Evolutionary conservation across 495 filamentous ascomycete species (phyloP), one percentile per base, ranked within the genome.

Genomic region (Penicillium subrubescens): DNA sequence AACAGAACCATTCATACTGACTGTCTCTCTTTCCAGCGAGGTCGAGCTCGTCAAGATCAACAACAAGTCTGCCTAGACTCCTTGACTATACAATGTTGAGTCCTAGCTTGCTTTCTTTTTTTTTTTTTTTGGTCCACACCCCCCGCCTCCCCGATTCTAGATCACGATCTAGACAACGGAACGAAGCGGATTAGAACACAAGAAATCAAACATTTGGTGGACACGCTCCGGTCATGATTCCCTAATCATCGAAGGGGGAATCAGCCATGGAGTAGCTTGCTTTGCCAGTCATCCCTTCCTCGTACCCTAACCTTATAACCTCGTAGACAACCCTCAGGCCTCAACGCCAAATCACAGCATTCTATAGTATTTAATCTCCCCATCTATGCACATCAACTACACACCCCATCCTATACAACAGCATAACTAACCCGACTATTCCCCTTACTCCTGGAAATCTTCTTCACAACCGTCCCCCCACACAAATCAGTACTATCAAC

Each of bases 401-500:
- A n/a, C n/a, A n/a, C 14, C 14, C n/a, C n/a, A 19, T 21, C 21
- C 50, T 62, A 69, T 43, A 66, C 55, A 19, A 87, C 76, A 33
- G 73, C 65, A 71, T 88, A 88, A 60, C 79, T 81, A 43, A 89
- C 82, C 67, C 81, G 78, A 44, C 81, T 85, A 21, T 66, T 78
- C 6, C 87, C 87, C 74, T 86, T 86, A 7, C 72, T 73, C 73
- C 87, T 80, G 63, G 77, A 79, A 48, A 89, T 84, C 78, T 87
- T 88, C 80, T 79, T 86, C 39, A 90, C 86, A 33, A 73, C 79
- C 34, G 82, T 82, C 71, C 77, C 76, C 15, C 86, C 87, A 62
- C 82, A 83, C 48, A 76, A 54, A 63, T 81, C 74, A 46, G 83
- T 85, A 21, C 72, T 82, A 29, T 79, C 73, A 17, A 90, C 85